phyloP scores from a whole-genome alignment of 1,284 basidiomycete genomes.

The Ceratobasidium sp. region DNA sequence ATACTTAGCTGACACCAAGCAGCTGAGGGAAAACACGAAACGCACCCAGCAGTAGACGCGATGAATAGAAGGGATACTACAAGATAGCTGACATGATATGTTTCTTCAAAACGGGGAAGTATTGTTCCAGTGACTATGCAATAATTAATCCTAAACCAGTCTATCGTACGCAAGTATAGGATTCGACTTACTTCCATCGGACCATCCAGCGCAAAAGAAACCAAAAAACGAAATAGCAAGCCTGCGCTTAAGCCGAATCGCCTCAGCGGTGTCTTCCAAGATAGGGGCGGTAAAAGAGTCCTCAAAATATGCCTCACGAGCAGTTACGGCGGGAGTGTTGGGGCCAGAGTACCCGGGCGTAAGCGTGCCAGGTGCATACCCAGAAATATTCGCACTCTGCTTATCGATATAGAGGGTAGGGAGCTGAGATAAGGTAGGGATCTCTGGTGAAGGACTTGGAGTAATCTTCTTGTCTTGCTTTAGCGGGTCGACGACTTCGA shows the following conservation, averaged over 20 bases:
- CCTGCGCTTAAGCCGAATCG: slow-evolving; percentile 30
- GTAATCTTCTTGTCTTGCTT: slow-evolving; percentile 15
- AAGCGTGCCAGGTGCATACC: slow-evolving; percentile 13
- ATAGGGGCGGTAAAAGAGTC: not conserved
- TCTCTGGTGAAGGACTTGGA: not conserved
- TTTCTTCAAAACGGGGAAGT: slow-evolving; percentile 62
- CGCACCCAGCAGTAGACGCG: slow-evolving; percentile 65
- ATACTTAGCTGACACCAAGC: not conserved
- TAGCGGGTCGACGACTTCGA: slow-evolving; percentile 7
- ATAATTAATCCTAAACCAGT: too few relatives aligned
- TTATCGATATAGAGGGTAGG: slow-evolving; percentile 37
- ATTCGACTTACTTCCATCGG: slow-evolving; percentile 69
- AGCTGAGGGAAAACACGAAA: not conserved
- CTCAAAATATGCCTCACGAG: not conserved
- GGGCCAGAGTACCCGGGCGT: slow-evolving; percentile 5
- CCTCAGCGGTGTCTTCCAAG: not conserved
- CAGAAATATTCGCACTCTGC: slow-evolving; percentile 35
- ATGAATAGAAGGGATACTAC: slow-evolving; percentile 68
- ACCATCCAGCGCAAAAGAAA: slow-evolving; percentile 63
- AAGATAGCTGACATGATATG: slow-evolving; percentile 67
- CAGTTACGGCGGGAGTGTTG: slow-evolving; percentile 3
- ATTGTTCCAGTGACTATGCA: slow-evolving; percentile 60
- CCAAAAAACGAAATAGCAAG: slow-evolving; percentile 43
- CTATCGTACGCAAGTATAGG: too few relatives aligned
- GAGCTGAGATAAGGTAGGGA: slow-evolving; percentile 12